Evolutionary conservation across 768 basidiomycete species (phyloP).

Genomic region (Roridomyces roridus): DNA sequence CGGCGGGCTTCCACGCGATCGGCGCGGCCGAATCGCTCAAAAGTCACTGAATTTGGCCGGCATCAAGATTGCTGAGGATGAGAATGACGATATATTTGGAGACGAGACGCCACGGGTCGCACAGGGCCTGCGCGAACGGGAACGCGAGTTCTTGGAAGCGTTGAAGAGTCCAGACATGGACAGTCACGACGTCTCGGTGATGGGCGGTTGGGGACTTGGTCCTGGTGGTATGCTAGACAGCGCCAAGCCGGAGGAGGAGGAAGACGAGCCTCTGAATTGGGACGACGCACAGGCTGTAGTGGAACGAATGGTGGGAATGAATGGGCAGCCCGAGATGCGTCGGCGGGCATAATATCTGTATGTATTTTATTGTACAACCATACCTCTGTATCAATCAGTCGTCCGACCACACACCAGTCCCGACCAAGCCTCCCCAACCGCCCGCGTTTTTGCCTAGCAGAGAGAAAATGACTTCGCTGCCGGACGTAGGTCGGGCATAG

Average conservation of each 20-base stretch:
- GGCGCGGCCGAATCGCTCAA: constrained; percentile 76
- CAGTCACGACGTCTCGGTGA: constrained; percentile 44
- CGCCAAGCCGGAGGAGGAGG: constrained; percentile 58
- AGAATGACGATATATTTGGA: constrained; percentile 49
- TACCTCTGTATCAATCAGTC: constrained; percentile 2
- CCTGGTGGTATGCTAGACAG: constrained; percentile 56
- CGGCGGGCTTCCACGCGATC: constrained; percentile 75
- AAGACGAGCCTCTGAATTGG: constrained; percentile 73
- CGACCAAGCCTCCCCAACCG: constrained; percentile 44
- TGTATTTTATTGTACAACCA: constrained; percentile 7
- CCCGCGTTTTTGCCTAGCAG: constrained; percentile 39
- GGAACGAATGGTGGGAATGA: constrained; percentile 66
- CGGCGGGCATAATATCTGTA: constrained; percentile 25
- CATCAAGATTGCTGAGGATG: constrained; percentile 35
- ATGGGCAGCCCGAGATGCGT: constrained; percentile 38
- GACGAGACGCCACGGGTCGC: constrained; percentile 58
- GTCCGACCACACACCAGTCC: constrained; percentile 44
- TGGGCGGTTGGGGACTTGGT: constrained; percentile 82
- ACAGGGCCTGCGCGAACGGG: constrained; percentile 51
- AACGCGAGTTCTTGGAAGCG: constrained; percentile 63
- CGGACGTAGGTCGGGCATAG: constrained; percentile 25
- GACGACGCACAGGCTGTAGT: constrained; percentile 73
- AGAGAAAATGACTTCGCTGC: constrained; percentile 41
- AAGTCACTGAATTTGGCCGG: constrained; percentile 40
- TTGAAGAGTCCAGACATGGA: constrained; percentile 64